phyloP scores from a whole-genome alignment of 768 basidiomycete genomes.

The Collybiopsis confluens region DNA sequence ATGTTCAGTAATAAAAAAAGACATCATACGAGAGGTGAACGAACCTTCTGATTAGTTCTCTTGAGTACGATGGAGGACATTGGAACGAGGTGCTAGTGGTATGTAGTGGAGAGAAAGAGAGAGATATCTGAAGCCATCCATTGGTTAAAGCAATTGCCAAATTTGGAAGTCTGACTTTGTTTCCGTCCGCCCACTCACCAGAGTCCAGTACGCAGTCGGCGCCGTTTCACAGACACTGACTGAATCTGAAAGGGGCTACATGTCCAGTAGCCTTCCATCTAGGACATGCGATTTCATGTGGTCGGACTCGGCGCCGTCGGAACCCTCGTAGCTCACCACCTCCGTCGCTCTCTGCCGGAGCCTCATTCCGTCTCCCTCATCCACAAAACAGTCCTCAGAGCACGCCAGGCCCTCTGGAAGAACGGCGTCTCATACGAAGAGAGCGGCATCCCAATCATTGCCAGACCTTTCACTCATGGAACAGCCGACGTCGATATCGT shows the following conservation, averaged over 20 bases:
- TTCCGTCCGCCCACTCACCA: too few relatives aligned
- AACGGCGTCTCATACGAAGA: slow-evolving; percentile 45
- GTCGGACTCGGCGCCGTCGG: slow-evolving; percentile 84
- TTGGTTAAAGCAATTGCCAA: too few relatives aligned
- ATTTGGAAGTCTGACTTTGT: too few relatives aligned
- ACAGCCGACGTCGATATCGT: slow-evolving; percentile 42
- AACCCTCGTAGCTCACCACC: slow-evolving; percentile 73
- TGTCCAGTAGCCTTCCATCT: slow-evolving; percentile 10
- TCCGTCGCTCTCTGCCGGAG: slow-evolving; percentile 55
- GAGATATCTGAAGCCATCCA: not conserved
- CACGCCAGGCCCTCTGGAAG: slow-evolving; percentile 25
- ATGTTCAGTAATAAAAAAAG: too few relatives aligned
- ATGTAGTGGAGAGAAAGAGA: not conserved
- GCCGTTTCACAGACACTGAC: too few relatives aligned
- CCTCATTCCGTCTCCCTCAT: slow-evolving; percentile 64
- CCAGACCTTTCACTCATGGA: slow-evolving; percentile 36
- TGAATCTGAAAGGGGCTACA: too few relatives aligned
- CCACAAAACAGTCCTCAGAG: slow-evolving; percentile 45
- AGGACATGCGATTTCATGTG: slow-evolving; percentile 65
- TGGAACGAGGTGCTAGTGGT: not conserved
- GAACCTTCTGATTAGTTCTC: slow-evolving; percentile 57
- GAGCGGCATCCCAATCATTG: slow-evolving; percentile 38
- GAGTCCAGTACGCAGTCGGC: too few relatives aligned
- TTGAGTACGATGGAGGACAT: slow-evolving; percentile 56
- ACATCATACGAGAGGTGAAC: slow-evolving; percentile 2